Evolutionary conservation across 306 rosid species (phyloP).

Genomic region (Fagus sylvatica): DNA sequence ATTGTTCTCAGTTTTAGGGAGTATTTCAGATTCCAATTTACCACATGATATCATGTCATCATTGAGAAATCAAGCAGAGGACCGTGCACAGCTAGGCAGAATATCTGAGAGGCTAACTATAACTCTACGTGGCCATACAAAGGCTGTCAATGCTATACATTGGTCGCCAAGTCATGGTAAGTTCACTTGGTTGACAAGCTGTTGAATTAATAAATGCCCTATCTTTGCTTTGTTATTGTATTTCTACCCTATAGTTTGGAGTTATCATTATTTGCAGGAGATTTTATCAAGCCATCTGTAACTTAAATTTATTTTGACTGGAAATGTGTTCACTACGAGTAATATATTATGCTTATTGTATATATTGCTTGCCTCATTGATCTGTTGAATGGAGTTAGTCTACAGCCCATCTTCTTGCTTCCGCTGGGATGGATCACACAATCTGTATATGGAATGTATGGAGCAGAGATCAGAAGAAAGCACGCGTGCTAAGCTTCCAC

Average conservation of each 20-base stretch:
- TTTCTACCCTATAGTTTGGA: not conserved
- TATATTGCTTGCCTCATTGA: conserved; percentile 38
- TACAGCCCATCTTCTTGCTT: conserved; percentile 97
- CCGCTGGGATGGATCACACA: conserved; percentile 87
- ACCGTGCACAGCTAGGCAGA: conserved; percentile 24
- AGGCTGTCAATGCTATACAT: conserved; percentile 71
- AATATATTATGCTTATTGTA: conserved; percentile 15
- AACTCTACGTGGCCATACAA: conserved; percentile 53
- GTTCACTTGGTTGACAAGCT: conserved; percentile 22
- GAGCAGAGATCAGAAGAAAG: conserved; percentile 77
- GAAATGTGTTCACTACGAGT: not conserved
- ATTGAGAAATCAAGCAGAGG: conserved; percentile 56
- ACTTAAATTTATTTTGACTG: not conserved
- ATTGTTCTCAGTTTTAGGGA: conserved; percentile 48
- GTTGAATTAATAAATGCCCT: not conserved
- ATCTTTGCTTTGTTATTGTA: not conserved
- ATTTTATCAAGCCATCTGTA: not conserved
- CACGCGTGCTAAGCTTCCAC: conserved; percentile 55
- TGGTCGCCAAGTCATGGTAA: conserved; percentile 82
- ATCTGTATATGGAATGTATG: conserved; percentile 84
- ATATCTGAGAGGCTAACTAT: conserved; percentile 50
- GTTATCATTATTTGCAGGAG: not conserved
- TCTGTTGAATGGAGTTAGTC: conserved; percentile 64
- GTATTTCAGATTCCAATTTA: conserved; percentile 55
- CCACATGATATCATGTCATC: conserved; percentile 44